These are phyloP conservation scores for Linnemannia zychae DNA, from an alignment of 192 early-diverging fungal species.

Conservation along the genomic window DNA sequence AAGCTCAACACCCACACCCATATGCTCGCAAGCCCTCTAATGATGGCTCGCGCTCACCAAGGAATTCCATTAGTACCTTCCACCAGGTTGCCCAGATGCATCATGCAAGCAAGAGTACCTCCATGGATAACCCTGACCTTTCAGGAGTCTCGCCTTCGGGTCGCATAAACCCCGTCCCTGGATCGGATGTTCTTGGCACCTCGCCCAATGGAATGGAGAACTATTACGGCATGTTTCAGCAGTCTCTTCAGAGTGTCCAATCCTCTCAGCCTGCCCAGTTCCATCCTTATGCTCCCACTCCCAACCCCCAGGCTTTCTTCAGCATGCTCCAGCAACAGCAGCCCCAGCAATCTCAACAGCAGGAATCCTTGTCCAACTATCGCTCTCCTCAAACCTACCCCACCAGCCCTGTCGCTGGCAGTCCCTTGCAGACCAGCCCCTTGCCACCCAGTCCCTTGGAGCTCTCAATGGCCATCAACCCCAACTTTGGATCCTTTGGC, in stretches of 20 bases:
- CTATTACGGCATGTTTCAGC: conserved; percentile 27
- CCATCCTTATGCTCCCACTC: conserved; percentile 40
- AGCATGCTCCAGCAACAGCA: conserved; percentile 20
- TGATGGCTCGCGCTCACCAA: conserved; percentile 24
- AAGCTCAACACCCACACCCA: conserved; percentile 17
- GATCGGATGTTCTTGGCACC: conserved; percentile 9
- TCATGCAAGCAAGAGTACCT: background rate
- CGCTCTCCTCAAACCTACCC: conserved; percentile 14
- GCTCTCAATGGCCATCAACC: conserved; percentile 20
- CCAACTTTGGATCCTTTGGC: conserved; percentile 27
- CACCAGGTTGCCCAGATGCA: background rate
- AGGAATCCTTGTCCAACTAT: conserved; percentile 15
- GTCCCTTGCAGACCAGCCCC: conserved; percentile 42
- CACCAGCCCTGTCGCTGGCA: conserved; percentile 28
- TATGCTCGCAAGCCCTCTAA: conserved; percentile 34
- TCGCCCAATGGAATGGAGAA: background rate
- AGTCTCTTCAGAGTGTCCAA: conserved; percentile 10
- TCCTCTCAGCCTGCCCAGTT: conserved; percentile 11
- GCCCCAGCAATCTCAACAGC: conserved; percentile 8
- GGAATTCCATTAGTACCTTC: background rate
- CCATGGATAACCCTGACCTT: background rate
- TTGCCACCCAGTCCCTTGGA: conserved; percentile 50
- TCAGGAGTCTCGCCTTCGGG: background rate
- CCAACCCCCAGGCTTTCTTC: conserved; percentile 34
- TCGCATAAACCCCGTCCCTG: conserved; percentile 29